Evolutionary conservation across 2,329 filamentous ascomycete species (phyloP), one percentile per base, ranked within the genome.

Genomic region (Pseudopithomyces maydicus): DNA sequence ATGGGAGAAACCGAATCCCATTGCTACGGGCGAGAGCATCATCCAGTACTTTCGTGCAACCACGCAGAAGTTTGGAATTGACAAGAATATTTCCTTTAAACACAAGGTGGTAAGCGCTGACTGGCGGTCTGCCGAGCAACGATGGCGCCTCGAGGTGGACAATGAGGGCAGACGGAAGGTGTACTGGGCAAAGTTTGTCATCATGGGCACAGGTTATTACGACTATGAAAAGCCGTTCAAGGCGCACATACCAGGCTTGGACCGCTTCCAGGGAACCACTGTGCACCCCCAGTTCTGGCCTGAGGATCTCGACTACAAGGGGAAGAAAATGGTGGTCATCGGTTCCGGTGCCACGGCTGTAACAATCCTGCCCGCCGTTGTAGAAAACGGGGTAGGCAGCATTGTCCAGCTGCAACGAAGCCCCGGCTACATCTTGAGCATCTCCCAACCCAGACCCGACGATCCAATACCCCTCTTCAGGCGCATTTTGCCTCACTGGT

Each of bases 321-420:
- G 81, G 71, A 91, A 92, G 74, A 84, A 85, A 43, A 80, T 94
- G 20, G 83, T 91, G 42, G 81, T 94, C 56, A 85, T 95, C 59
- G 91, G 91, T 15, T 89, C 85, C 15, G 92, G 92, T 7, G 91
- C 91, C 2, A 96, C 92, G 0, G 89, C 91, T 6, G 78, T 94
- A 47, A 95, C 91, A 0, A 81, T 96, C 1, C 73, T 96, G 2
- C 92, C 91, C 0, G 84, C 82, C 45, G 76, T 96, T 44, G 85
- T 87, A 0, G 78, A 89, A 42, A 84, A 82, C 38, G 90, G 89
- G 12, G 78, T 78, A 5, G 77, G 76, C 5, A 82, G 84, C 14
- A 86, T 92, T 26, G 94, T 90, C 1, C 91, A 94, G 85, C 82
- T 96, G 2, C 91, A 96, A 76, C 86, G 92, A 55, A 91, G 87